phyloP scores from a whole-genome alignment of 2,329 filamentous ascomycete species.

The Passalora sequoiae region DNA sequence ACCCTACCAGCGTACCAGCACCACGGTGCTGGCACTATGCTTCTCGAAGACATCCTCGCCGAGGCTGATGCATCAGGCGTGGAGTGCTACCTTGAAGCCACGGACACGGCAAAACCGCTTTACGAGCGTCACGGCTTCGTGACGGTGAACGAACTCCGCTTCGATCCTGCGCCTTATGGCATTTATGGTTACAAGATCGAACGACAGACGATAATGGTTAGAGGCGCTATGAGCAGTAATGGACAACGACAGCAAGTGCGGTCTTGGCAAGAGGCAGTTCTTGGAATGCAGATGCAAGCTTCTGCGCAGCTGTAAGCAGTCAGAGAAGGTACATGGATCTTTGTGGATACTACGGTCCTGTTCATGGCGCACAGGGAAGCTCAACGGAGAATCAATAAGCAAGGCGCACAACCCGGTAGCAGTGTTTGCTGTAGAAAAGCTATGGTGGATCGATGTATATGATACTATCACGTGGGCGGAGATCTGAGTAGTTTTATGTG shows the following conservation, averaged over 20 bases:
- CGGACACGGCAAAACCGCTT: conserved; percentile 29
- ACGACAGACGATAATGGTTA: conserved; percentile 33
- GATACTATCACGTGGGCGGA: neutral
- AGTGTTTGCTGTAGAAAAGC: neutral
- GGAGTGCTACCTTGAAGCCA: conserved; percentile 41
- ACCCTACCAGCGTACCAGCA: conserved; percentile 41
- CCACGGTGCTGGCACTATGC: conserved; percentile 39
- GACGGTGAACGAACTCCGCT: conserved; percentile 28
- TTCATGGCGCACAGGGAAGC: conserved; percentile 5
- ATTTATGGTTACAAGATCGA: conserved; percentile 25
- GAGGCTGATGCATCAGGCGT: conserved; percentile 40
- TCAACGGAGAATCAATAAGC: no score
- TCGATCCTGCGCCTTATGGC: conserved; percentile 30
- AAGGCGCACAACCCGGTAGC: no score
- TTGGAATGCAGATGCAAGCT: conserved; percentile 12
- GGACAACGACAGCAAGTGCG: conserved; percentile 19
- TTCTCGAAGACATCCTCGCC: conserved; percentile 38
- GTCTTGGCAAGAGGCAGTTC: conserved; percentile 18
- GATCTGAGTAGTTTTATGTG: neutral
- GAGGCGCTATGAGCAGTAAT: conserved; percentile 21
- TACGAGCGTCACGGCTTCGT: conserved; percentile 34
- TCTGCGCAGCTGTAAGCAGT: conserved; percentile 7
- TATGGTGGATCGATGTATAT: neutral
- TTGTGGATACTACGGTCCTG: conserved; percentile 1
- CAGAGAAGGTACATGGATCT: neutral